Evolutionary conservation across 2,329 filamentous ascomycete species (phyloP).

Genomic region (Penicillium capsulatum): DNA sequence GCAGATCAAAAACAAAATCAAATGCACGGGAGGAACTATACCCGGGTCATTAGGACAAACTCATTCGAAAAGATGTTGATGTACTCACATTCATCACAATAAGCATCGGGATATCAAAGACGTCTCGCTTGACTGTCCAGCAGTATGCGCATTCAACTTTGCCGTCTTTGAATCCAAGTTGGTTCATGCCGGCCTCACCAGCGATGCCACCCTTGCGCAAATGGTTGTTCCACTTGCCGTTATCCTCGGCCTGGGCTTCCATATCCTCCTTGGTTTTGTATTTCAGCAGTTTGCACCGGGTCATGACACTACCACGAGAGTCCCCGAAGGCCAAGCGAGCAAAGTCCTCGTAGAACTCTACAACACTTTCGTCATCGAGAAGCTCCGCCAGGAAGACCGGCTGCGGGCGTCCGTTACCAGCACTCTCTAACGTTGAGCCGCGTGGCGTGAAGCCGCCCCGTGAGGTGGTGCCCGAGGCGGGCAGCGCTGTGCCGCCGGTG

Average conservation of each 20-base stretch:
- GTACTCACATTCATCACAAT: slow-evolving; percentile 93
- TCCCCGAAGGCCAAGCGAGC: slow-evolving; percentile 88
- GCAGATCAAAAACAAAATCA: slow-evolving; percentile 26
- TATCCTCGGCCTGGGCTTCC: slow-evolving; percentile 45
- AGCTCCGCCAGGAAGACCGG: slow-evolving; percentile 89
- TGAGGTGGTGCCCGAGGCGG: slow-evolving; percentile 40
- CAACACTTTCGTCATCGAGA: slow-evolving; percentile 86
- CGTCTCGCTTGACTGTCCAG: slow-evolving; percentile 94
- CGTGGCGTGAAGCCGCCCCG: slow-evolving; percentile 50
- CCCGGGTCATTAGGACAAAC: neutral
- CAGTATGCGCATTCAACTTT: slow-evolving; percentile 94
- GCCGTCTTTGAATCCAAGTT: slow-evolving; percentile 74
- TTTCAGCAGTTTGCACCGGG: slow-evolving; percentile 80
- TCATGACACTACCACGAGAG: slow-evolving; percentile 76
- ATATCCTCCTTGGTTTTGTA: slow-evolving; percentile 70
- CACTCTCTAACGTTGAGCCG: slow-evolving; percentile 33
- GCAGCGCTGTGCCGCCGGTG: slow-evolving; percentile 50
- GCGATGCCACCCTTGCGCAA: slow-evolving; percentile 45
- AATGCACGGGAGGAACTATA: slow-evolving; percentile 46
- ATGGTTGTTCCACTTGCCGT: slow-evolving; percentile 43
- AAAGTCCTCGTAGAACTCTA: slow-evolving; percentile 95
- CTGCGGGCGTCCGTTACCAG: slow-evolving; percentile 54
- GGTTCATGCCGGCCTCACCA: slow-evolving; percentile 65
- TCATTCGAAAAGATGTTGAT: neutral
- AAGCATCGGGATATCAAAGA: slow-evolving; percentile 97